phyloP scores from a whole-genome alignment of 306 rosid species.

The Cotoneaster glaucophyllus region DNA sequence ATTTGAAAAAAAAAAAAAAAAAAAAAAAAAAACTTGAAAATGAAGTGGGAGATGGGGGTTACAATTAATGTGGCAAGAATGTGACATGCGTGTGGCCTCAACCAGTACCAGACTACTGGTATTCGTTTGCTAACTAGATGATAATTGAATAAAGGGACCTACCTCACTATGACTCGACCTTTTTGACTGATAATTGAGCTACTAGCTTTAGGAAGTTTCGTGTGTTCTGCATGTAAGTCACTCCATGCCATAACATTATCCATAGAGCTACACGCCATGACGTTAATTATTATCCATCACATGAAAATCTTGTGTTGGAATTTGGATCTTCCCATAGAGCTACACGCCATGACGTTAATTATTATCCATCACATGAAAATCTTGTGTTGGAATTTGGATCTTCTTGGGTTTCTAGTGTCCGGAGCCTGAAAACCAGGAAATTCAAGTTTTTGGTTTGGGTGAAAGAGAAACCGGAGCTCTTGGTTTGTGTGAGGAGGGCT shows the following conservation, averaged over 20 bases:
- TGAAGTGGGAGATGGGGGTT: not conserved
- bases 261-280: not conserved
- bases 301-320: not conserved
- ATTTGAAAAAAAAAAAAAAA: not conserved
- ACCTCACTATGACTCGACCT: not conserved
- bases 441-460: too few species aligned
- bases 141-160: not conserved
- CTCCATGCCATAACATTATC: not conserved
- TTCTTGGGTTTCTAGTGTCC: too few species aligned
- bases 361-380: not conserved
- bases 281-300: not conserved
- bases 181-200: not conserved
- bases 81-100: not conserved
- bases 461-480: too few species aligned
- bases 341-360: not conserved
- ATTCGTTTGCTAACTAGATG: not conserved
- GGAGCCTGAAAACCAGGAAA: too few species aligned
- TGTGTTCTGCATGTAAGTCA: conserved; percentile 2
- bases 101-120: not conserved
- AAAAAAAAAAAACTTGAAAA: not conserved
- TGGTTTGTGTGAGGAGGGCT: too few species aligned
- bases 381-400: not conserved
- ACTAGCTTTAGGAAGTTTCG: not conserved
- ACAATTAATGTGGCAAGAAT: not conserved
- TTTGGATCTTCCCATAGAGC: not conserved